These are phyloP conservation scores for Cercospora janseana DNA, from an alignment of 2,329 filamentous ascomycete genomes.

Conservation along the genomic window DNA sequence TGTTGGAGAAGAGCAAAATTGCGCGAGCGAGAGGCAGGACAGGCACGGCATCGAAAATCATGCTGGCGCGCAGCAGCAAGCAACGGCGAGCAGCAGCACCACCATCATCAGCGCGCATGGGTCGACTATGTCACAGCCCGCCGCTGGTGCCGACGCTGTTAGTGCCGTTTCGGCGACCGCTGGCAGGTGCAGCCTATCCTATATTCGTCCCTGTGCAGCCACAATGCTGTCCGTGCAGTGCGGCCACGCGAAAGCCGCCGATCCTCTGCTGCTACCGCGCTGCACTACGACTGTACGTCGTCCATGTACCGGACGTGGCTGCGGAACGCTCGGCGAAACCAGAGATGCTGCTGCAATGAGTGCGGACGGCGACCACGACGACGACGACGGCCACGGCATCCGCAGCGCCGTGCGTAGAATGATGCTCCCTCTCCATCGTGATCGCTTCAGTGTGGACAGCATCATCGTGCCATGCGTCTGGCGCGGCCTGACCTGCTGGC, in stretches of 20 bases:
- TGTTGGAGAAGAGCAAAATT: not conserved
- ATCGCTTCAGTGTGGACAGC: too few relatives aligned
- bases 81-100: too few relatives aligned
- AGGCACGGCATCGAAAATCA: constrained; percentile 1
- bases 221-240: constrained; percentile 1
- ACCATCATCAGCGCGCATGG: constrained; percentile 4
- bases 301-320: too few relatives aligned
- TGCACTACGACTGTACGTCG: too few relatives aligned
- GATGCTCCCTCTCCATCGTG: too few relatives aligned
- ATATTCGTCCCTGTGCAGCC: not conserved
- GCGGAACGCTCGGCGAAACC: too few relatives aligned
- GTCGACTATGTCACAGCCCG: constrained; percentile 10
- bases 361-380: too few relatives aligned
- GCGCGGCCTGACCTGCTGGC: constrained; percentile 1
- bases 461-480: too few relatives aligned
- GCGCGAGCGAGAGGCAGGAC: not conserved
- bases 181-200: constrained; percentile 7
- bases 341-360: too few relatives aligned
- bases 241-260: not conserved
- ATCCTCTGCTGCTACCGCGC: not conserved
- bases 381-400: too few relatives aligned
- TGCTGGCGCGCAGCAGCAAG: not conserved
- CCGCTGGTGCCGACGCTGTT: not conserved
- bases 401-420: too few relatives aligned
- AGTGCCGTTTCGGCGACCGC: constrained; percentile 9